phyloP scores from a whole-genome alignment of 2,329 filamentous ascomycete species.

The Fusarium musae region DNA sequence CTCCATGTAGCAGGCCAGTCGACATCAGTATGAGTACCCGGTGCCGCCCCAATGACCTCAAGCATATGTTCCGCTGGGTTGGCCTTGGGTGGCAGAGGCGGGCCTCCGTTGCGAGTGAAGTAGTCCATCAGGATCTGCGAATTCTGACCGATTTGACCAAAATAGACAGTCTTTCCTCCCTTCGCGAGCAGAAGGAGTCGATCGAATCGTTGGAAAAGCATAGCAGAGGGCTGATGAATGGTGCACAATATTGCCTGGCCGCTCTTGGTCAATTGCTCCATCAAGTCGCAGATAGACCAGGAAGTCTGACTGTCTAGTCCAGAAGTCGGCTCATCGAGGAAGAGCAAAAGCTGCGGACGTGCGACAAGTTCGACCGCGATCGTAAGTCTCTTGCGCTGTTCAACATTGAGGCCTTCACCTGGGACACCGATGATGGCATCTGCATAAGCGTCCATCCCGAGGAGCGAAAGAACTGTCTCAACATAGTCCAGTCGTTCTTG shows the following conservation, averaged over 20 bases:
- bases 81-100: constrained; percentile 61
- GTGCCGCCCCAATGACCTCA: constrained; percentile 55
- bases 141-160: constrained; percentile 70
- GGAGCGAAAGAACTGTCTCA: constrained; percentile 74
- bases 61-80: constrained; percentile 79
- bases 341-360: constrained; percentile 65
- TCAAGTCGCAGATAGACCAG: constrained; percentile 67
- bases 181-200: background rate
- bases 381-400: constrained; percentile 67
- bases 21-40: constrained; percentile 56
- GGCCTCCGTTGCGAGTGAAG: constrained; percentile 71
- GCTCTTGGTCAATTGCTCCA: constrained; percentile 65
- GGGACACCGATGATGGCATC: constrained; percentile 70
- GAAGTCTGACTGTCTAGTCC: constrained; percentile 70
- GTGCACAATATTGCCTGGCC: constrained; percentile 57
- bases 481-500: constrained; percentile 84
- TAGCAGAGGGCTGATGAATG: constrained; percentile 30
- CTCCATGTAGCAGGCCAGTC: constrained; percentile 55
- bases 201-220: constrained; percentile 58
- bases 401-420: constrained; percentile 67
- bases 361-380: constrained; percentile 67
- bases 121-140: constrained; percentile 65
- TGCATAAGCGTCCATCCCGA: constrained; percentile 71
- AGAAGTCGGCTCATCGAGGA: constrained; percentile 67
- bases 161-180: constrained; percentile 68